Percentiles rank a stretch among this genome's conserved stretches.
Evolutionary conservation across 75 land plant genomes (phyloP).

Genomic region (Cupressus sempervirens): DNA sequence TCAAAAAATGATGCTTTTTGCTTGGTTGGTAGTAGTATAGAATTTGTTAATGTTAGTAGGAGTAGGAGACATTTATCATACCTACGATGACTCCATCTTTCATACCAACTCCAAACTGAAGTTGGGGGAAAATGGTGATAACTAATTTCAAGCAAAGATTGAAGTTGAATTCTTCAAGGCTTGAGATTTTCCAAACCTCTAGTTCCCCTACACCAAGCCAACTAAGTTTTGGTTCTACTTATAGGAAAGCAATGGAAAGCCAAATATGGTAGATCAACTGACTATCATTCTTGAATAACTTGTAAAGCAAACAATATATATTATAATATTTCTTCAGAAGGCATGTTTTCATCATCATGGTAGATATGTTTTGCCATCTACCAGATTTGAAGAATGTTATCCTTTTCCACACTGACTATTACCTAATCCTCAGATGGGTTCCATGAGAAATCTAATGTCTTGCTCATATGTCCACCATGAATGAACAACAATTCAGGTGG

Average conservation of each 20-base stretch:
- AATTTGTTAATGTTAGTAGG: no score
- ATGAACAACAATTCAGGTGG: no score
- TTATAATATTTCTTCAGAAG: slow-evolving; percentile 33
- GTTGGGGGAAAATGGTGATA: not conserved
- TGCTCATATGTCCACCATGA: no score
- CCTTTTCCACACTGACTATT: slow-evolving; percentile 87
- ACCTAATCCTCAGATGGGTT: slow-evolving; percentile 85
- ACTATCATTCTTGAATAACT: not conserved
- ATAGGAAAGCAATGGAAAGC: not conserved
- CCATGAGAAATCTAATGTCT: slow-evolving; percentile 94
- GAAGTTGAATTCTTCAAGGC: not conserved
- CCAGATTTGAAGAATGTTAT: slow-evolving; percentile 92
- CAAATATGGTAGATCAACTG: not conserved
- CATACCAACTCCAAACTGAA: not conserved
- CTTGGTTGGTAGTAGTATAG: no score
- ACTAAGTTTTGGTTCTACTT: no score
- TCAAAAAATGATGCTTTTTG: no score
- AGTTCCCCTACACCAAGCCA: not conserved
- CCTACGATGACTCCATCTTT: no score
- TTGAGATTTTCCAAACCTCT: not conserved
- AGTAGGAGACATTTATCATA: no score
- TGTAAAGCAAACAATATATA: not conserved
- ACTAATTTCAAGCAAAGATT: not conserved
- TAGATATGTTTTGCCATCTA: slow-evolving; percentile 97
- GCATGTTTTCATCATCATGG: slow-evolving; percentile 80